Evolutionary conservation across 257 asterid species (phyloP).

Genomic region (Knoxia roxburghii): DNA sequence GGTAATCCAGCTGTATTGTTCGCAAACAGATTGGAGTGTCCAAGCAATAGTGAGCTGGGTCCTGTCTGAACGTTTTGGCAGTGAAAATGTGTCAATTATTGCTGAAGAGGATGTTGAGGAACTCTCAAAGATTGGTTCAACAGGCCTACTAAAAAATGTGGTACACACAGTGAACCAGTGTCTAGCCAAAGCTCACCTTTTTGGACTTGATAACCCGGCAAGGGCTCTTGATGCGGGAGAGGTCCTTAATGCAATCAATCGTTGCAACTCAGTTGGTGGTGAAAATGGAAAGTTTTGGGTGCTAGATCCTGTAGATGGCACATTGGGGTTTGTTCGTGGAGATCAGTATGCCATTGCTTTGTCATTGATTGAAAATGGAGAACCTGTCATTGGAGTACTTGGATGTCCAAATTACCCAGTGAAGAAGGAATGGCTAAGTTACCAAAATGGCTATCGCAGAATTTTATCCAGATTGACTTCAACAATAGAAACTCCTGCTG

Average conservation of each 20-base stretch:
- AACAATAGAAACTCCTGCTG: constrained; percentile 33
- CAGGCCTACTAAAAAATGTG: constrained; percentile 42
- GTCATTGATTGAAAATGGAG: constrained; percentile 72
- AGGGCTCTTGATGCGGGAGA: constrained; percentile 36
- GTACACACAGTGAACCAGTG: constrained; percentile 48
- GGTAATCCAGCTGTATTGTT: constrained; percentile 28
- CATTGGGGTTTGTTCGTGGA: constrained; percentile 80
- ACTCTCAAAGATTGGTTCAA: constrained; percentile 42
- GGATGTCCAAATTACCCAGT: constrained; percentile 89
- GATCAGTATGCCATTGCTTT: constrained; percentile 82
- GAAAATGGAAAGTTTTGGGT: constrained; percentile 69
- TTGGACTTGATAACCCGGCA: constrained; percentile 48
- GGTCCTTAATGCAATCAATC: constrained; percentile 60
- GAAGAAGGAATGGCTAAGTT: constrained; percentile 60
- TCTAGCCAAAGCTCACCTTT: constrained; percentile 49
- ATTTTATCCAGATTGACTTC: constrained; percentile 41
- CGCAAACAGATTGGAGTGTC: constrained; percentile 85
- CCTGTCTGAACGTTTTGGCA: constrained; percentile 51
- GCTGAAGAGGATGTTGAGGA: constrained; percentile 74
- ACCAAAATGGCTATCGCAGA: constrained; percentile 49
- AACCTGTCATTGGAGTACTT: constrained; percentile 79
- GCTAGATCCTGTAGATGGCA: constrained; percentile 82
- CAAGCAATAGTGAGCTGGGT: constrained; percentile 85
- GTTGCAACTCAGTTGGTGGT: constrained; percentile 62
- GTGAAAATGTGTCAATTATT: constrained; percentile 48